Conservation (phyloP, 106 monocot genomes). For the Hemerocallis citrina region DNA sequence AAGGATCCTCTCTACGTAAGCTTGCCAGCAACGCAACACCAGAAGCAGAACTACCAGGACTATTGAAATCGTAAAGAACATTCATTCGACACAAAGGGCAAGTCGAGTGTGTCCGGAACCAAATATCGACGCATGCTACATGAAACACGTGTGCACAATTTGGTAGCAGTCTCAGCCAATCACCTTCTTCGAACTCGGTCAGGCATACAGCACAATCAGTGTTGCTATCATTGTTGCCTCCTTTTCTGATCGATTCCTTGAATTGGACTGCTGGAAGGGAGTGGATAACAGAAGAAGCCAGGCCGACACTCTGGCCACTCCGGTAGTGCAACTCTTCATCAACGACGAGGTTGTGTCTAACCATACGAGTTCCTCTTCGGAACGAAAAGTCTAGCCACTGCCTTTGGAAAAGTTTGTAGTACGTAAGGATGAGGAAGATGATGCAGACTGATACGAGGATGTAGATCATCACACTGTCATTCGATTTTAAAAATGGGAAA, state of each 20-base stretch:
- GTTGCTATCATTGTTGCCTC: neutral
- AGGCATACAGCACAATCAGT: conserved; percentile 4
- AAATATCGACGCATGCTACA: conserved; percentile 7
- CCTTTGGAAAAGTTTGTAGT: neutral
- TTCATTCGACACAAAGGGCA: conserved; percentile 12
- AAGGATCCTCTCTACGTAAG: neutral
- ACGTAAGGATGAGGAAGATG: neutral
- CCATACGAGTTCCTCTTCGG: neutral
- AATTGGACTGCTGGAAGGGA: conserved; percentile 11
- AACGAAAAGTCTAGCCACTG: neutral
- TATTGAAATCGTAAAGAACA: conserved; percentile 5
- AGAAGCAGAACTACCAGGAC: neutral
- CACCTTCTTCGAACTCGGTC: neutral
- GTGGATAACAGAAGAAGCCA: conserved; percentile 10
- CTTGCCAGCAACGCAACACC: neutral
- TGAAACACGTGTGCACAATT: conserved; percentile 10
- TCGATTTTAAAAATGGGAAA: too few species aligned
- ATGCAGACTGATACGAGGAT: too few species aligned
- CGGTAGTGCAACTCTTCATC: neutral
- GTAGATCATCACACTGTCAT: too few species aligned
- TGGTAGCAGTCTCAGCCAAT: conserved; percentile 11
- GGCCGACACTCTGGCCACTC: neutral
- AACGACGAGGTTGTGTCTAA: neutral
- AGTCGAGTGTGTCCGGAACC: conserved; percentile 9
- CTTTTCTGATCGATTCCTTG: neutral